Evolutionary conservation across 2,329 filamentous ascomycete genomes (phyloP), one percentile per base, ranked within the genome.

Genomic region (Didymella glomerata): DNA sequence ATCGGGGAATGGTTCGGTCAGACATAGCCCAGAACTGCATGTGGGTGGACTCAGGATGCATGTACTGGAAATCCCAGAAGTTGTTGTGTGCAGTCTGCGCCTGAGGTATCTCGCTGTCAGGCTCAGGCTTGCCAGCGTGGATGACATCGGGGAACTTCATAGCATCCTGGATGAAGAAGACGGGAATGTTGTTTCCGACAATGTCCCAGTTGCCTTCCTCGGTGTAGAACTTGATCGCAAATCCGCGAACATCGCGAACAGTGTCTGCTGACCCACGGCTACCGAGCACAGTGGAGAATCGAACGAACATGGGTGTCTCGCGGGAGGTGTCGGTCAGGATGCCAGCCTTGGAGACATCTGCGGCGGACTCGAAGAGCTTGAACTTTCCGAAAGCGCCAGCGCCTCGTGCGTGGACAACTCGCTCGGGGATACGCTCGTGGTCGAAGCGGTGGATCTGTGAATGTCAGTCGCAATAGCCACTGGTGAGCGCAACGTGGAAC

Each of bases 11-110:
- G 0, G 83, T 82, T 27, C 90, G 84, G 72, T 93, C 91, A 9
- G 86, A 90, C 88, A 92, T 91, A 28, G 87, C 80, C 90, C 90
- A 93, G 82, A 91, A 86, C 66, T 86, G 90, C 88, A 92, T 92
- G 74, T 93, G 90, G 0, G 89, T 91, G 0, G 89, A 85, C 73
- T 94, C 90, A 0, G 86, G 80, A 68, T 92, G 87, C 62, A 88
- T 76, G 63, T 63, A 75, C 40, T 85, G 81, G 66, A 92, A 92
- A 36, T 20, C 32, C 30, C 89, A 92, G 68, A 91, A 91, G 69
- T 90, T 91, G 76, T 91, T 90, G 72, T 91, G 89, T 0, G 88
- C 89, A 0, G 83, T 79, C 69, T 91, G 89, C 0, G 84, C 90
- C 71, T 92, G 89, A 0, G 90, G 89, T 0, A 91, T 82, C 66